Conservation (phyloP, 345 rosid genomes). For the Moricandia arvensis region DNA sequence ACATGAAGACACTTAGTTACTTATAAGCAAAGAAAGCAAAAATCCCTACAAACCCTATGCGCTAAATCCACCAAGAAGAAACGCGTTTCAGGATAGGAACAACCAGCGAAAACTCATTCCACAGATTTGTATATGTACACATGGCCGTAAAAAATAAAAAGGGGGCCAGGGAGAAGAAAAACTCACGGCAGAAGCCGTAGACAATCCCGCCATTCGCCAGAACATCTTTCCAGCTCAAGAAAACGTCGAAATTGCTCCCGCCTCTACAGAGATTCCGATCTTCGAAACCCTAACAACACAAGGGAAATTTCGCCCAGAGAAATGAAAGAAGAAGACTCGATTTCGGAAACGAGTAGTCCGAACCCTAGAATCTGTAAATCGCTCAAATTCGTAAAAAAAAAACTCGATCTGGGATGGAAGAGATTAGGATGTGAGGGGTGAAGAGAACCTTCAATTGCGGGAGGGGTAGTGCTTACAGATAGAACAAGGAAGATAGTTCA, state of each 20-base stretch:
- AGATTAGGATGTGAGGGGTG: constrained; percentile 16
- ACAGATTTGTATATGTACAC: neutral
- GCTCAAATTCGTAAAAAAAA: neutral
- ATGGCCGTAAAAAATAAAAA: neutral
- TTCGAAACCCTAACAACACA: constrained; percentile 42
- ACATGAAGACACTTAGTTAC: constrained; percentile 1
- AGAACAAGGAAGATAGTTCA: neutral
- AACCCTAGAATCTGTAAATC: constrained; percentile 19
- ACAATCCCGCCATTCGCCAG: constrained; percentile 94
- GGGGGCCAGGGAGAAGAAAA: constrained; percentile 1
- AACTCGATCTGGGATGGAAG: constrained; percentile 37
- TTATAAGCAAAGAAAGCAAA: constrained; percentile 17
- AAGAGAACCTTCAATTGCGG: constrained; percentile 39
- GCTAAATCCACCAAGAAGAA: neutral
- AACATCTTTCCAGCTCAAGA: constrained; percentile 56
- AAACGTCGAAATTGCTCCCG: constrained; percentile 22
- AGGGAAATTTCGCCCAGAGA: neutral
- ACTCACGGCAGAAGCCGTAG: constrained; percentile 92
- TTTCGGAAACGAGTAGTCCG: constrained; percentile 1
- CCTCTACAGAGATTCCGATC: constrained; percentile 43
- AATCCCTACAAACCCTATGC: too few species aligned
- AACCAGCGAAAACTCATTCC: constrained; percentile 6
- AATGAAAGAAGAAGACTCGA: constrained; percentile 6
- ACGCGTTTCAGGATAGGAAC: neutral
- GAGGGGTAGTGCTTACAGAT: constrained; percentile 36